Percentiles rank a stretch among this genome's conserved stretches.
Evolutionary conservation across 2,329 filamentous ascomycete species (phyloP).

Genomic region (Trichophyton equinum): DNA sequence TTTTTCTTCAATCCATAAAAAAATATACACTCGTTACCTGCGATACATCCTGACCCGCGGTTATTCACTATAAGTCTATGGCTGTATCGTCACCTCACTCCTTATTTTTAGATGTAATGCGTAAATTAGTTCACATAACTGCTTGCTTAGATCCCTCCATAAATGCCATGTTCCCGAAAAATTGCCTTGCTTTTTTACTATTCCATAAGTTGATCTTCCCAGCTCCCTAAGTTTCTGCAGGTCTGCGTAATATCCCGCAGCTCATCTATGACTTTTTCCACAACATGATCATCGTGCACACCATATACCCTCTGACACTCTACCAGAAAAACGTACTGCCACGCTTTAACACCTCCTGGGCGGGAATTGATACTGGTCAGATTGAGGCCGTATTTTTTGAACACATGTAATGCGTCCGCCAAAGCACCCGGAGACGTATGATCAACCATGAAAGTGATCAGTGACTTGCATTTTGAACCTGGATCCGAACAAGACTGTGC

Average conservation of each 20-base stretch:
- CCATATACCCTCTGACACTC: constrained; percentile 57
- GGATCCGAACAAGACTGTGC: background rate
- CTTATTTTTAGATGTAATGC: background rate
- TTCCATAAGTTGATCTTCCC: constrained; percentile 24
- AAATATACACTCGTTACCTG: background rate
- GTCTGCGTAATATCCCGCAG: constrained; percentile 27
- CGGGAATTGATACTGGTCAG: constrained; percentile 82
- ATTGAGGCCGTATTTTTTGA: constrained; percentile 60
- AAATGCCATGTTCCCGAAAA: background rate
- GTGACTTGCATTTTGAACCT: constrained; percentile 43
- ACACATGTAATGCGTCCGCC: constrained; percentile 67
- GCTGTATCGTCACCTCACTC: too few species aligned
- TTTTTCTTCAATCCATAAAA: background rate
- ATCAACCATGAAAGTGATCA: constrained; percentile 72
- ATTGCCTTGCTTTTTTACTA: background rate
- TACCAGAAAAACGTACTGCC: constrained; percentile 91
- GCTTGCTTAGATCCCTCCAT: background rate
- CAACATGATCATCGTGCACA: constrained; percentile 20
- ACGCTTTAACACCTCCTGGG: constrained; percentile 60
- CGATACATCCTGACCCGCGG: background rate
- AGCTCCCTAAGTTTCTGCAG: constrained; percentile 31
- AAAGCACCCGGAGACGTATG: constrained; percentile 69
- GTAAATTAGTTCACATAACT: background rate
- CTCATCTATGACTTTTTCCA: constrained; percentile 21
- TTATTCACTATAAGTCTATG: background rate